Conservation (phyloP, 2,329 filamentous ascomycete species). For the Pseudomassariella vexata region DNA sequence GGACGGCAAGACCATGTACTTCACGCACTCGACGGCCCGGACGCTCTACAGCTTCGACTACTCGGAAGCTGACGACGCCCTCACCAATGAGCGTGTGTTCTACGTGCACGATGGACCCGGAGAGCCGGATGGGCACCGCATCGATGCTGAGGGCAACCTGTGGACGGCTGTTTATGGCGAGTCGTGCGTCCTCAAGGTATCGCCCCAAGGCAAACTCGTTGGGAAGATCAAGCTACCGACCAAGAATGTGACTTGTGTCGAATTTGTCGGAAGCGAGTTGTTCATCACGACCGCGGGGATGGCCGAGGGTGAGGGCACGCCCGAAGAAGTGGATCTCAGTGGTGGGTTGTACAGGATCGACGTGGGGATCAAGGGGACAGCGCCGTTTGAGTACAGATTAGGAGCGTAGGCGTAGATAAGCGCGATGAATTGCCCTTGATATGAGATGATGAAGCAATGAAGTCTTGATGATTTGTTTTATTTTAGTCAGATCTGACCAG, state of each 20-base stretch:
- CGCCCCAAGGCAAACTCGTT: conserved; percentile 61
- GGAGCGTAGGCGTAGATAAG: conserved; percentile 4
- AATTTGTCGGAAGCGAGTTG: conserved; percentile 69
- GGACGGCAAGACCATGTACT: conserved; percentile 69
- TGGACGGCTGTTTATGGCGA: conserved; percentile 88
- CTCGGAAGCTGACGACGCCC: conserved; percentile 53
- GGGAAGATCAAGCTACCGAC: conserved; percentile 75
- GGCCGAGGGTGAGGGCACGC: conserved; percentile 57
- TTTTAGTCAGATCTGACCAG: too few relatives aligned
- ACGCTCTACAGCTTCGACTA: conserved; percentile 74
- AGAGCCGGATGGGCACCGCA: conserved; percentile 76
- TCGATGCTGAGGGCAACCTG: conserved; percentile 79
- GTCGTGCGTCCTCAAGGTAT: conserved; percentile 68
- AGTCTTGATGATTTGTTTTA: too few relatives aligned
- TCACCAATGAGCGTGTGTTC: conserved; percentile 65
- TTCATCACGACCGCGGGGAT: conserved; percentile 73
- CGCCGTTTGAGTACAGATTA: conserved; percentile 59
- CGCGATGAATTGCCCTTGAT: too few relatives aligned
- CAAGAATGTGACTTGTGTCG: conserved; percentile 71
- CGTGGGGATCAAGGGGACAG: conserved; percentile 64
- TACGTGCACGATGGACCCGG: conserved; percentile 63
- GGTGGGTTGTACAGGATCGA: conserved; percentile 73
- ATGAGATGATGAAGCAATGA: too few relatives aligned
- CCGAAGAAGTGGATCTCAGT: conserved; percentile 56
- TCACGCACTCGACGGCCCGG: conserved; percentile 69